phyloP scores from a whole-genome alignment of 805 yeast genomes.

The Millerago galiae region DNA sequence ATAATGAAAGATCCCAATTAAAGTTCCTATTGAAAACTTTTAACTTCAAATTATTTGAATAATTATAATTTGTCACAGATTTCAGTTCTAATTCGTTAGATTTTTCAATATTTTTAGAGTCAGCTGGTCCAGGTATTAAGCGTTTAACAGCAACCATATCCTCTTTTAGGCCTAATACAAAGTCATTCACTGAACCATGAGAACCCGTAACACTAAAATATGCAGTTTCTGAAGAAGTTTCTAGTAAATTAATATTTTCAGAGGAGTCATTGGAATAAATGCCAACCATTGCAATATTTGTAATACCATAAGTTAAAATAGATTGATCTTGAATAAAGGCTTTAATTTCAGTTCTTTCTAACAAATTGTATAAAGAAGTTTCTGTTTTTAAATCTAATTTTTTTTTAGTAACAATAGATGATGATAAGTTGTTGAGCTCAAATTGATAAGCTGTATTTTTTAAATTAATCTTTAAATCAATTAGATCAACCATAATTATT shows the following conservation, averaged over 20 bases:
- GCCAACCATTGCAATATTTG: background rate
- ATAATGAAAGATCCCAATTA: background rate
- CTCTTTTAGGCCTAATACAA: background rate
- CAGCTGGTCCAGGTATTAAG: background rate
- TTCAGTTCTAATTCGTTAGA: background rate
- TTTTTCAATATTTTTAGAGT: too few relatives aligned
- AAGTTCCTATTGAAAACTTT: constrained; percentile 1
- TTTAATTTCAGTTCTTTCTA: background rate
- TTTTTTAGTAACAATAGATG: background rate
- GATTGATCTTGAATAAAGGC: background rate
- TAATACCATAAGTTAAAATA: background rate
- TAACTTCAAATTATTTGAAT: background rate
- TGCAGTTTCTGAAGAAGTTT: background rate
- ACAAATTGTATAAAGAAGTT: background rate
- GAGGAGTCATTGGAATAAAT: background rate
- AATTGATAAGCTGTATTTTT: background rate
- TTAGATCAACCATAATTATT: background rate
- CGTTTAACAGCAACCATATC: background rate
- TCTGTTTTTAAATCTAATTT: background rate
- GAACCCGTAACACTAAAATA: background rate
- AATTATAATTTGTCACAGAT: too few relatives aligned
- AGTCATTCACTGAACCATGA: background rate
- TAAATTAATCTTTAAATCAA: constrained; percentile 1
- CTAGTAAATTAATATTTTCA: background rate
- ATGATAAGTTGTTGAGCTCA: background rate